phyloP scores from a whole-genome alignment of 306 rosid genomes.

The Cucurbita pepo region DNA sequence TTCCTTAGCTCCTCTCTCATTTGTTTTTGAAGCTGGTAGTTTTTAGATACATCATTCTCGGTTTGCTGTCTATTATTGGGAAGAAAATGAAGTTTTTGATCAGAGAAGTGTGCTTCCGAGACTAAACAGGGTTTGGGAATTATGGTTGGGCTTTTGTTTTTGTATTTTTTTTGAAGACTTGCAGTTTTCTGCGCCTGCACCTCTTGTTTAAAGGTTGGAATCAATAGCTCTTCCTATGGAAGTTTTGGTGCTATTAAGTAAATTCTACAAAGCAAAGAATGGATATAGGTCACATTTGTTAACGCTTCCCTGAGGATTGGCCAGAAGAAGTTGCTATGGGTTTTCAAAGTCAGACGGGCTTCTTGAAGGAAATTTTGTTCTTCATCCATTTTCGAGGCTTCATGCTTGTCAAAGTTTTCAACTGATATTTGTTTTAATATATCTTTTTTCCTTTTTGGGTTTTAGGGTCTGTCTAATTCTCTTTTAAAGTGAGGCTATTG shows the following conservation, averaged over 20 bases:
- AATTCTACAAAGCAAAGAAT: neutral
- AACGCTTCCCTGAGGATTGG: neutral
- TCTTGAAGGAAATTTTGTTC: neutral
- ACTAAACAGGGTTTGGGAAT: neutral
- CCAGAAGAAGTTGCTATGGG: neutral
- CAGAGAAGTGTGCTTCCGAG: neutral
- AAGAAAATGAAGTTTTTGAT: neutral
- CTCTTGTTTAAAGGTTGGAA: neutral
- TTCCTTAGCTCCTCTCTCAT: neutral
- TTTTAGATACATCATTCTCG: neutral
- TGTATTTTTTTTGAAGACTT: neutral
- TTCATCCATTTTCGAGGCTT: neutral
- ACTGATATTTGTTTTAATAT: neutral
- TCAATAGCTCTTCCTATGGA: neutral
- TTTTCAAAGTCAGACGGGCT: neutral
- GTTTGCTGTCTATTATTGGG: neutral
- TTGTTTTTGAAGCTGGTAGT: neutral
- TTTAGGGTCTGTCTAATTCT: neutral
- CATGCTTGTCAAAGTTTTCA: neutral
- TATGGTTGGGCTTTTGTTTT: neutral
- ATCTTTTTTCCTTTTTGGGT: neutral
- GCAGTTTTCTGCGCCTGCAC: neutral
- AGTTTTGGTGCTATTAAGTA: neutral
- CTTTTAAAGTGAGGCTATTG: neutral
- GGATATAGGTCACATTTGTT: neutral